Base-by-base conservation (phyloP, 164 flowering plant species). In the Magnolia kwangsiensis region DNA sequence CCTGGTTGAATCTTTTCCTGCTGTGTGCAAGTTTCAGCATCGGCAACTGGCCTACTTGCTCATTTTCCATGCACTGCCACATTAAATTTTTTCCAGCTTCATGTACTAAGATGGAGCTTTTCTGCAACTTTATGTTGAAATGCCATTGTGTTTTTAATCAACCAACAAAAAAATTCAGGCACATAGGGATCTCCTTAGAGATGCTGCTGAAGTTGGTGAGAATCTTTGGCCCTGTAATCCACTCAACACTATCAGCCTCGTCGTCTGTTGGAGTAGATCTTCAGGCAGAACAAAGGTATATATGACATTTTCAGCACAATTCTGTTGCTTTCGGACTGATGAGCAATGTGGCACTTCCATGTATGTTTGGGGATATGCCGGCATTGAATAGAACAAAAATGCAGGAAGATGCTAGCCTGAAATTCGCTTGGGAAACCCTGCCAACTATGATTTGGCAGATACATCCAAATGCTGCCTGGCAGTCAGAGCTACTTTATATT, bases 231-330 rank as follows among this genome's bases (percentile, higher is more conserved):
- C 85, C 94, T 23, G 80, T 92, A 72, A 91, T 96, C 65, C 89
- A 90, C 81, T 90, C 99, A 67, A 80, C 97, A 24, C 6, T 94
- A 78, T 94, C 96, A 55, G 93, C 94, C 69, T 85, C 93, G 66
- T 77, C 94, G 58, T 80, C 95, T 74, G 98, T 96, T 76, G 99
- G 99, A 76, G 97, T 96, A 8, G 97, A 96, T 81, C 89, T 96
- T 73, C 95, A 94, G 85, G 96, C 94, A 70, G 99, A 96, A 81
- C 90, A 92, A 84, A 94, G 99, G 99, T 96, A 8, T 74, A 81
- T 55, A 58, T 66, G 68, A 2, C 50, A 11, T 11, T 55, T 55
- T 2, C 61, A 8, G 16, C 18, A 16, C 61, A 55, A 55, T 55
- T 55, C 61, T 16, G 18, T 55, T 55, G 61, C 18, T 55, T 55